Evolutionary conservation across 1,284 basidiomycete genomes (phyloP).

Genomic region (Peniophora sp.): DNA sequence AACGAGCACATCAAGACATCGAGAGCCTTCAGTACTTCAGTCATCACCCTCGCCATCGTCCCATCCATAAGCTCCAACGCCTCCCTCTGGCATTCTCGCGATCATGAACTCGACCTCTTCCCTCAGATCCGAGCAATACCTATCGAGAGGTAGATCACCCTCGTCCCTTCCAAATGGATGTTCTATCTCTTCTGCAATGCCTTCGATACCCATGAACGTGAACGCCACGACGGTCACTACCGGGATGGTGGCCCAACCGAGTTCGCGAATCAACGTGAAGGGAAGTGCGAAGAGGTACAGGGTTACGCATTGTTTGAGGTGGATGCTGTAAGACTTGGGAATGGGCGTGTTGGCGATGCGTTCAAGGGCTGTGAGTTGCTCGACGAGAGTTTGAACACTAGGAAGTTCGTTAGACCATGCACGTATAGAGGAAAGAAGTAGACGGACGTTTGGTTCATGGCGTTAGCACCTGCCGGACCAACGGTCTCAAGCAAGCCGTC

Average conservation of each 20-base stretch:
- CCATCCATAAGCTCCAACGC: conserved; percentile 52
- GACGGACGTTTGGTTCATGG: conserved; percentile 57
- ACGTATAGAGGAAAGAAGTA: neutral
- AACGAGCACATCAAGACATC: neutral
- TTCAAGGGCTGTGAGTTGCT: conserved; percentile 80
- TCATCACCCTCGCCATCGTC: conserved; percentile 76
- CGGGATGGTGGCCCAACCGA: conserved; percentile 78
- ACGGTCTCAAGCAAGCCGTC: conserved; percentile 78
- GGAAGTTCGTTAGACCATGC: neutral
- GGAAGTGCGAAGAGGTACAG: conserved; percentile 84
- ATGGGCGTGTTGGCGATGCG: conserved; percentile 81
- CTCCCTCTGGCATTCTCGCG: conserved; percentile 71
- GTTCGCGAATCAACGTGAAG: conserved; percentile 70
- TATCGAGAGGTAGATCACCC: conserved; percentile 66
- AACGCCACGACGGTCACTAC: conserved; percentile 79
- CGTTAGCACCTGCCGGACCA: conserved; percentile 77
- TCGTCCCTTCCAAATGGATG: conserved; percentile 74
- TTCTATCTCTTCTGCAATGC: conserved; percentile 88
- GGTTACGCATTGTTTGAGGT: conserved; percentile 90
- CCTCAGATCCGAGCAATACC: conserved; percentile 77
- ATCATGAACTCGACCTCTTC: conserved; percentile 83
- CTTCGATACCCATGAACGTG: conserved; percentile 90
- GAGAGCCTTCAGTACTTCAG: conserved; percentile 22
- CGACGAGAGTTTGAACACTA: conserved; percentile 73
- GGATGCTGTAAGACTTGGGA: conserved; percentile 72